These are phyloP conservation scores for Powellomyces hirtus DNA, from an alignment of 192 early-diverging fungal genomes.

Conservation along the genomic window DNA sequence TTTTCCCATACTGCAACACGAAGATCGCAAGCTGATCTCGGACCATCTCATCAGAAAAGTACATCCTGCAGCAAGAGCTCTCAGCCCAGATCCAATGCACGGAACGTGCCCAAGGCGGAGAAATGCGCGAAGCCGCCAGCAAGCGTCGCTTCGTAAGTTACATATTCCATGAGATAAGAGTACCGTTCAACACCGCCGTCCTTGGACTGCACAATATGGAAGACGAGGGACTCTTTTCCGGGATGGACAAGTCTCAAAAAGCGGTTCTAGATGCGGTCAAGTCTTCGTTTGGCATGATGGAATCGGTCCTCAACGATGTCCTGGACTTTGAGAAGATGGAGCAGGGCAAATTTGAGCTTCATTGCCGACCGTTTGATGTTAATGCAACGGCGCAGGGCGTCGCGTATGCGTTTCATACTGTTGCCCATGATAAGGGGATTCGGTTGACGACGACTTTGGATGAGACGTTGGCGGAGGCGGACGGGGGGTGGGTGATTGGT, in stretches of 20 bases:
- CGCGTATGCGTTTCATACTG: conserved; percentile 1
- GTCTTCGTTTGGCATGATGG: background rate
- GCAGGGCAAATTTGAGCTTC: conserved; percentile 21
- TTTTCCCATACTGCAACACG: too few species aligned
- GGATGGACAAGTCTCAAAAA: background rate
- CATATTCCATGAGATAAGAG: conserved; percentile 16
- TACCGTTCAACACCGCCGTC: conserved; percentile 4
- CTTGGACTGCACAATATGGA: background rate
- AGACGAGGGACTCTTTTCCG: background rate
- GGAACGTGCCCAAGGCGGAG: background rate
- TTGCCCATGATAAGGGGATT: conserved; percentile 17
- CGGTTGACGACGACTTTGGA: background rate
- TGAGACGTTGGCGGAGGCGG: background rate
- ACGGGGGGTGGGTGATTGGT: conserved; percentile 2
- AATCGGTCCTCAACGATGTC: conserved; percentile 12
- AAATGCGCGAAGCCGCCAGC: background rate
- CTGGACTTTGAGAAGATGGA: conserved; percentile 20
- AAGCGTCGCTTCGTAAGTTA: conserved; percentile 7
- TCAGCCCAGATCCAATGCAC: conserved; percentile 1
- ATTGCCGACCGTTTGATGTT: conserved; percentile 20
- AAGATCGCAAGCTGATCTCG: too few species aligned
- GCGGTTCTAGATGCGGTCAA: background rate
- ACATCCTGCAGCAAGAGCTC: background rate
- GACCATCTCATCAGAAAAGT: too few species aligned
- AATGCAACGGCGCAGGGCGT: conserved; percentile 3